Evolutionary conservation across 371 early-diverging fungal species (phyloP), one percentile per base, ranked within the genome.

Genomic region (Amoeboaphelidium occidentale): DNA sequence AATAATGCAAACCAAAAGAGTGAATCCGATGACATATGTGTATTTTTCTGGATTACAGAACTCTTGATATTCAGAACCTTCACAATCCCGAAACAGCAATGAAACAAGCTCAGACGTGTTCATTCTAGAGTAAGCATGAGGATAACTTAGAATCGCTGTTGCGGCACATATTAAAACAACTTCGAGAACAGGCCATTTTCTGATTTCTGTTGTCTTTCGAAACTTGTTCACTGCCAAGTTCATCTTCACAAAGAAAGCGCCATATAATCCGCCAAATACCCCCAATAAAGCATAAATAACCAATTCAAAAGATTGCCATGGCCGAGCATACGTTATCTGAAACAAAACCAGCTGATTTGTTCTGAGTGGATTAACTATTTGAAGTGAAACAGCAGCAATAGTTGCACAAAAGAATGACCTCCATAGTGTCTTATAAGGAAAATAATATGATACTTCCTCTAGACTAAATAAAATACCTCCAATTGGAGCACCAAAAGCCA

Each of bases 381-480:
- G 82, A 20, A 93, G 68, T 0, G 84, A 78, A 41, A 86, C 73
- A 2, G 87, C 84, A 0, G 92, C 90, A 27, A 85, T 77, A 66
- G 89, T 67, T 12, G 91, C 84, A 54, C 89, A 91, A 50, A 92
- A 81, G 56, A 88, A 85, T 49, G 81, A 78, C 46, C 87, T 75
- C 79, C 86, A 84, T 81, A 93, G 79, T 2, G 91, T 92, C 58
- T 88, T 80, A 60, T 77, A 73, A 0, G 90, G 84, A 55, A 96
- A 96, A 54, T 82, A 81, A 13, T 21, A 45, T 24, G 43, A 43
- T 3, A 45, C 41, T 42, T 47, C 47, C 27, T 96, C 97, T 13
- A 93, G 68, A n/a, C 84, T 78, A 62, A 92, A 92, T 23, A 96
- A 58, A 2, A 96, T 91, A 20, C 97, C 97, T 21, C 94, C 92